Evolutionary conservation across 176 grass and related monocot species (phyloP), one percentile per base, ranked within the genome.

Genomic region (Pontederia paniculata): DNA sequence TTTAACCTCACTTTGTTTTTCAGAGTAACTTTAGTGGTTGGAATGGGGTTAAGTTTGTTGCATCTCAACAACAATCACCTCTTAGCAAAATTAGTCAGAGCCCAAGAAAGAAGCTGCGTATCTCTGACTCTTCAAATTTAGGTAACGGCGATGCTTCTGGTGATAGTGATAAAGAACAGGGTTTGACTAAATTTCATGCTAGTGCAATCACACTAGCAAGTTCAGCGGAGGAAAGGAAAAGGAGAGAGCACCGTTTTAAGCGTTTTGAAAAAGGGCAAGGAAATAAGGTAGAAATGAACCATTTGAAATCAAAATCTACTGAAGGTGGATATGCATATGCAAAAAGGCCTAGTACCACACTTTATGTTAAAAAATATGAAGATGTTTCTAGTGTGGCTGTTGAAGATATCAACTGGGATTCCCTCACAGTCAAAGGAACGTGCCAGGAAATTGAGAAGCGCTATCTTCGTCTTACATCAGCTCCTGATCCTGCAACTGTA

Each of bases 381-480:
- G 71, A 84, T 81, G 80, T 68, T 53, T 52, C 21, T 67, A 74
- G 60, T 54, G 71, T 52, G 74, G 83, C 86, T 48, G 91, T 97
- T 12, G 91, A 97, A 72, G 91, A 97, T 84, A 84, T 97, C 64
- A 77, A 90, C 21, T 90, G 91, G 91, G 91, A 97, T 79, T 78
- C 86, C 31, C 57, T 97, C 67, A 97, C 83, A 71, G 45, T 97
- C 15, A 97, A 97, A 55, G 91, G 91, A 61, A 90, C 86, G 17
- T 97, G 91, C 65, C 91, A 88, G 28, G 74, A 88, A 67, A 87
- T 90, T 72, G 83, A 97, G 82, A 97, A 97, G 69, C 48, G n/a
- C 44, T 90, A 97, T 75, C 77, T 97, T 62, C 82, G 91, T 46
- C 91, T 97, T 67, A 97, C 91, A 66, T 74, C 72, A 48, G 80